phyloP scores from a whole-genome alignment of 768 basidiomycete genomes.

The Suillus occidentalis region DNA sequence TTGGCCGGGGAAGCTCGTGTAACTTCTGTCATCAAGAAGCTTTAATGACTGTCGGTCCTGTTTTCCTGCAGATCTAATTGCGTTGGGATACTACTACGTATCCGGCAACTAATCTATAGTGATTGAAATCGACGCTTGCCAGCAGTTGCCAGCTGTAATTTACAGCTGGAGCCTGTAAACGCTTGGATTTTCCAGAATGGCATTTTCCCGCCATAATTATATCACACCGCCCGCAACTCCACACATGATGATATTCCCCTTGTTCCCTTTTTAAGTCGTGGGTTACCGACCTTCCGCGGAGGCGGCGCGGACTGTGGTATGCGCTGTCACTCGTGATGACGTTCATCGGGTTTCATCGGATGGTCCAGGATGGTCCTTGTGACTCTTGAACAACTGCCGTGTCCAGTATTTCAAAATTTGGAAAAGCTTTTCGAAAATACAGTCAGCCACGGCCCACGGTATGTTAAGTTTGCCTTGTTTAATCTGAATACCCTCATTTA shows the following conservation, averaged over 20 bases:
- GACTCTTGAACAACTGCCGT: neutral
- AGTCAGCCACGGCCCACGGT: neutral
- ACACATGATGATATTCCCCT: slow-evolving; percentile 8
- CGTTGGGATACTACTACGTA: neutral
- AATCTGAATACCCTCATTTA: neutral
- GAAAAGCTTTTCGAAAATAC: neutral
- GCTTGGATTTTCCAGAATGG: neutral
- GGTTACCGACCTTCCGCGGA: neutral
- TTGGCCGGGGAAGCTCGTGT: neutral
- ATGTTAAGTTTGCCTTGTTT: neutral
- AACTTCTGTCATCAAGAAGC: neutral
- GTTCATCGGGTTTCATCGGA: neutral
- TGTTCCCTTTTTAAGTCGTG: slow-evolving; percentile 18
- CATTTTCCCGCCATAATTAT: neutral
- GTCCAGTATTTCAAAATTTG: neutral
- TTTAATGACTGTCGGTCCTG: neutral
- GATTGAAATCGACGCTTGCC: neutral
- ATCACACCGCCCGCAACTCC: neutral
- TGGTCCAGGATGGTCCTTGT: neutral
- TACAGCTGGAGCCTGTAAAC: too few species aligned
- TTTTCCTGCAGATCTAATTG: neutral
- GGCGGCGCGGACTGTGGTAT: neutral
- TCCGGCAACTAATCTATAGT: neutral
- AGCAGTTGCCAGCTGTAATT: neutral
- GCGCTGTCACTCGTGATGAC: neutral